A percentile compares a stretch with the other conserved stretches of the same genome.
Conservation (phyloP, 1,284 basidiomycete species). For the Fomitiporia mediterranea region DNA sequence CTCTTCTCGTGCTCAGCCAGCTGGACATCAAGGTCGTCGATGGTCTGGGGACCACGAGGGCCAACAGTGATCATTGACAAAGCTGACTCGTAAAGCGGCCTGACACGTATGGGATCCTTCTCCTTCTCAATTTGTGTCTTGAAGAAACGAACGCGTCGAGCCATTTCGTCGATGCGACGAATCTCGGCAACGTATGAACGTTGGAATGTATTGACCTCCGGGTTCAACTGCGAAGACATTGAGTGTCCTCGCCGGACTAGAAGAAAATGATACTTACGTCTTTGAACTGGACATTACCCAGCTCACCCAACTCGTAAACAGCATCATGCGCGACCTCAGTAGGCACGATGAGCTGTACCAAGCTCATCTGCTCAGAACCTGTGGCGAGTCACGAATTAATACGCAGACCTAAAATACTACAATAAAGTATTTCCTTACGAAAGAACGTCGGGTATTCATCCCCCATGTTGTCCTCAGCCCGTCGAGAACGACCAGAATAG, state of each 20-base stretch:
- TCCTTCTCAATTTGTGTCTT: constrained; percentile 82
- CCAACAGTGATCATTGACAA: constrained; percentile 76
- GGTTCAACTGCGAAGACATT: constrained; percentile 69
- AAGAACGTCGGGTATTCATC: constrained; percentile 21
- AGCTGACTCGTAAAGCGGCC: constrained; percentile 77
- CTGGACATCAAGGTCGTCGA: constrained; percentile 90
- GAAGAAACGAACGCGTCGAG: constrained; percentile 91
- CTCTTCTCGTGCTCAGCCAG: constrained; percentile 87
- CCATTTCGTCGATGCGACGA: constrained; percentile 93
- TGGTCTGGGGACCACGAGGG: constrained; percentile 86
- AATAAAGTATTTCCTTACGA: constrained; percentile 9
- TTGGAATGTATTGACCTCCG: constrained; percentile 95
- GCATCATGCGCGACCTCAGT: constrained; percentile 97
- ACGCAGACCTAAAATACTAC: background rate
- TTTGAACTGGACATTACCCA: constrained; percentile 97
- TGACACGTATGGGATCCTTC: constrained; percentile 75
- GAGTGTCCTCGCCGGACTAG: constrained; percentile 8
- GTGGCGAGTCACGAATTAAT: constrained; percentile 7
- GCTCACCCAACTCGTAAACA: constrained; percentile 91
- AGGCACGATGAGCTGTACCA: constrained; percentile 97
- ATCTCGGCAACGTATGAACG: constrained; percentile 97
- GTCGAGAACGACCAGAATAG: background rate
- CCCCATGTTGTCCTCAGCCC: constrained; percentile 7
- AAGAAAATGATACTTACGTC: constrained; percentile 59
- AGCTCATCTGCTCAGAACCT: constrained; percentile 97